Evolutionary conservation across 176 grass and related monocot species (phyloP).

Genomic region (Typha latifolia): DNA sequence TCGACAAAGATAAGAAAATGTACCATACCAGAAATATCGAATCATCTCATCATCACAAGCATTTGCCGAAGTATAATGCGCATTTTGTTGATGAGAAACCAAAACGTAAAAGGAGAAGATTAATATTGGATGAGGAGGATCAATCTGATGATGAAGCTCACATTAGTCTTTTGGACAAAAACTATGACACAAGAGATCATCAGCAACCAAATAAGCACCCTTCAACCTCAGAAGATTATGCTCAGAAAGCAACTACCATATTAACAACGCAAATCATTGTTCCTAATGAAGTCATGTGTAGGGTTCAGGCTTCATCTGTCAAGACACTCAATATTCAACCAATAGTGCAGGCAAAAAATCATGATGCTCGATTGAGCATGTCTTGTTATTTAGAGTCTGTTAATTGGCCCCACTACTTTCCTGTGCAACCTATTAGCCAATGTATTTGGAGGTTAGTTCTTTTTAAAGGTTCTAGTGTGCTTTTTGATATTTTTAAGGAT

Average conservation of each 20-base stretch:
- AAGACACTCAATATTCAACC: not conserved
- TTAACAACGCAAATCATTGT: not conserved
- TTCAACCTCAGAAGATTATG: not conserved
- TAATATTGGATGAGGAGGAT: not conserved
- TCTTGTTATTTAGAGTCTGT: not conserved
- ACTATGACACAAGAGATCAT: no score
- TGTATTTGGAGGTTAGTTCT: constrained; percentile 12
- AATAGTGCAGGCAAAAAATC: not conserved
- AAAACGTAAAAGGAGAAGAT: not conserved
- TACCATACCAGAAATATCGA: no score
- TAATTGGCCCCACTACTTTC: no score
- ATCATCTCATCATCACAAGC: no score
- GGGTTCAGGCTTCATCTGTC: not conserved
- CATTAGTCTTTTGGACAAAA: not conserved
- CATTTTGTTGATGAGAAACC: not conserved
- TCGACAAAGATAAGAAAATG: no score
- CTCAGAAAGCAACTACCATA: not conserved
- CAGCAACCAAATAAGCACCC: not conserved
- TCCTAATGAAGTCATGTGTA: not conserved
- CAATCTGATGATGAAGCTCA: not conserved
- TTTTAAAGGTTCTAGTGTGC: not conserved
- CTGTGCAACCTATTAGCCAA: not conserved
- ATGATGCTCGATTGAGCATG: not conserved
- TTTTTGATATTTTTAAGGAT: no score
- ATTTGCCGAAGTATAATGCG: no score